A percentile compares a stretch with the other conserved stretches of the same genome.
Evolutionary conservation across 257 asterid species (phyloP).

Genomic region (Galeopsis tetrahit): DNA sequence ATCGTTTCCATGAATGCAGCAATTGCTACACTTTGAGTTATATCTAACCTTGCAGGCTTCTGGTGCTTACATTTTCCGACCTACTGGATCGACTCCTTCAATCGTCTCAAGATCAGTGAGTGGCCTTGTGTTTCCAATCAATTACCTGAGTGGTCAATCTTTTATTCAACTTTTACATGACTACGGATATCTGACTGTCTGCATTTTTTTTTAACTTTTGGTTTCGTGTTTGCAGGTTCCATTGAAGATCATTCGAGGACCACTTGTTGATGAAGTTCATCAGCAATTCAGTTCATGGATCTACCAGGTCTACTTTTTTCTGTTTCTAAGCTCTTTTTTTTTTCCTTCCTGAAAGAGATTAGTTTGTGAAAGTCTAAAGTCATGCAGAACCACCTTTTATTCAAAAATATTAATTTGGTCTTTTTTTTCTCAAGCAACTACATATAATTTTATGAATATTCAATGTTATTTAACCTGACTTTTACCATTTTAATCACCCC

Average conservation of each 20-base stretch:
- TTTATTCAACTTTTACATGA: slow-evolving; percentile 20
- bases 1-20: slow-evolving; percentile 8
- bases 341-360: not conserved
- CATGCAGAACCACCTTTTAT: not conserved
- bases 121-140: slow-evolving; percentile 3
- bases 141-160: slow-evolving; percentile 1
- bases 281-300: slow-evolving; percentile 86
- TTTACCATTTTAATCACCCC: not conserved
- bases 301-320: slow-evolving; percentile 56
- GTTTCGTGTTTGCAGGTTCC: slow-evolving; percentile 55
- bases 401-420: not conserved
- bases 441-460: slow-evolving; percentile 8
- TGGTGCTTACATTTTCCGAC: slow-evolving; percentile 93
- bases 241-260: slow-evolving; percentile 67
- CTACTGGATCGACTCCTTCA: slow-evolving; percentile 57
- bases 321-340: not conserved
- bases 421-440: not conserved
- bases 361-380: slow-evolving; percentile 6
- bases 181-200: not conserved
- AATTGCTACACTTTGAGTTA: slow-evolving; percentile 26
- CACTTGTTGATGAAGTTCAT: slow-evolving; percentile 82
- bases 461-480: not conserved
- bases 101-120: slow-evolving; percentile 74
- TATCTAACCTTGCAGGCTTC: slow-evolving; percentile 53
- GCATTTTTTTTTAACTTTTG: not conserved